A percentile compares a stretch with the other conserved stretches of the same genome.
Evolutionary conservation across 163 green algal genomes (phyloP).

Genomic region (Volvox carteri): DNA sequence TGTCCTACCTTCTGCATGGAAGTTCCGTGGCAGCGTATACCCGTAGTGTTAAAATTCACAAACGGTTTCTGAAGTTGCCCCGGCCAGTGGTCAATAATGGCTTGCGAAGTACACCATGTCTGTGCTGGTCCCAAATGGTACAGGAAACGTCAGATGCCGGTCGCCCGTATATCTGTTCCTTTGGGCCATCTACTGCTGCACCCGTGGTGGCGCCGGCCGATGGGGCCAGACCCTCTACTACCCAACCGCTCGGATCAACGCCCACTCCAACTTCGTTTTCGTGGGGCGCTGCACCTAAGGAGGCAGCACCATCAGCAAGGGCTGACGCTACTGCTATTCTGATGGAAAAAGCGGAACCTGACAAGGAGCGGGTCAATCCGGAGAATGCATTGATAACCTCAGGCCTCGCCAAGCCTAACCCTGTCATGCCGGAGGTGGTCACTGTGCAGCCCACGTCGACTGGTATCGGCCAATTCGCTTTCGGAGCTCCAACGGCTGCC

Average conservation of each 20-base stretch:
- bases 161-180: neutral
- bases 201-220: neutral
- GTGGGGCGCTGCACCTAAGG: neutral
- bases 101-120: too few species aligned
- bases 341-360: neutral
- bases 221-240: neutral
- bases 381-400: neutral
- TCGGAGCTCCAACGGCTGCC: too few species aligned
- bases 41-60: too few species aligned
- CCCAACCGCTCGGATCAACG: neutral
- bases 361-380: neutral
- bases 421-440: neutral
- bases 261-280: neutral
- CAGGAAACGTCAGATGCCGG: neutral
- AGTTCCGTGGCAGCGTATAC: too few species aligned
- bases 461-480: too few species aligned
- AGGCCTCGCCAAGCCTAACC: neutral
- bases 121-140: too few species aligned
- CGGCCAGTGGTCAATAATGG: too few species aligned
- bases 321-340: too few species aligned
- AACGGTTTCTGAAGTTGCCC: too few species aligned
- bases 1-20: too few species aligned
- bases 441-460: too few species aligned
- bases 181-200: neutral
- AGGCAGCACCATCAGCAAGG: neutral